These are phyloP conservation scores for Ophiostoma sp. DNA, from an alignment of 2,329 filamentous ascomycete species.

Conservation along the genomic window DNA sequence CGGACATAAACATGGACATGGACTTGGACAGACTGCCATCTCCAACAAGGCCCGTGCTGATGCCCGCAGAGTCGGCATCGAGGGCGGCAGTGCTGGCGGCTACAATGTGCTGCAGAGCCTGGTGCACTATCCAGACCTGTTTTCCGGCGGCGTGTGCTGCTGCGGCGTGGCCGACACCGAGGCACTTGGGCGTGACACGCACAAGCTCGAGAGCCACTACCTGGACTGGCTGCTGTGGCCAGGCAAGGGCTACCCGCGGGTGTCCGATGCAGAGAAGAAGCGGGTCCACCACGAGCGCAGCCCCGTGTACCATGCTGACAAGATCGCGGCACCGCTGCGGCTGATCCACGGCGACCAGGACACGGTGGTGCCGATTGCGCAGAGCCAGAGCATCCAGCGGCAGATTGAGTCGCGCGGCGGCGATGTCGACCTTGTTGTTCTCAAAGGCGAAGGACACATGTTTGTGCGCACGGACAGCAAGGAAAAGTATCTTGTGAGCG, in stretches of 20 bases:
- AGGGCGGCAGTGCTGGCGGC: conserved; percentile 48
- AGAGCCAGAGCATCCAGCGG: conserved; percentile 49
- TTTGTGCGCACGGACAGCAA: conserved; percentile 41
- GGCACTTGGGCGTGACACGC: conserved; percentile 43
- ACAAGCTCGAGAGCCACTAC: conserved; percentile 54
- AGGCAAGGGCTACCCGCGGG: conserved; percentile 1
- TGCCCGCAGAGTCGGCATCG: conserved; percentile 22
- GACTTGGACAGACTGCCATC: background rate
- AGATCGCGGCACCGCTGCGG: conserved; percentile 47
- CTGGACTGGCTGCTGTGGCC: conserved; percentile 40
- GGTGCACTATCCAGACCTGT: conserved; percentile 42
- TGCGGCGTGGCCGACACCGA: conserved; percentile 50
- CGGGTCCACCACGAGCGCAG: conserved; percentile 39
- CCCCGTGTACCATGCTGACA: conserved; percentile 44
- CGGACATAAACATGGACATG: too few species aligned
- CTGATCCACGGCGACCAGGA: conserved; percentile 54
- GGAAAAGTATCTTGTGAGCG: conserved; percentile 39
- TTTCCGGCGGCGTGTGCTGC: conserved; percentile 46
- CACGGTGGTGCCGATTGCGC: conserved; percentile 53
- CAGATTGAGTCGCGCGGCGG: conserved; percentile 40
- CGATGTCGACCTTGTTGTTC: conserved; percentile 44
- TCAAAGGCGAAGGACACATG: conserved; percentile 48
- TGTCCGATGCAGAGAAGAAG: conserved; percentile 15
- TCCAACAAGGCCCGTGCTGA: conserved; percentile 26
- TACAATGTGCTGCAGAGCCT: conserved; percentile 49